Evolutionary conservation across 345 rosid genomes (phyloP).

Genomic region (Mallotus nudiflorus): DNA sequence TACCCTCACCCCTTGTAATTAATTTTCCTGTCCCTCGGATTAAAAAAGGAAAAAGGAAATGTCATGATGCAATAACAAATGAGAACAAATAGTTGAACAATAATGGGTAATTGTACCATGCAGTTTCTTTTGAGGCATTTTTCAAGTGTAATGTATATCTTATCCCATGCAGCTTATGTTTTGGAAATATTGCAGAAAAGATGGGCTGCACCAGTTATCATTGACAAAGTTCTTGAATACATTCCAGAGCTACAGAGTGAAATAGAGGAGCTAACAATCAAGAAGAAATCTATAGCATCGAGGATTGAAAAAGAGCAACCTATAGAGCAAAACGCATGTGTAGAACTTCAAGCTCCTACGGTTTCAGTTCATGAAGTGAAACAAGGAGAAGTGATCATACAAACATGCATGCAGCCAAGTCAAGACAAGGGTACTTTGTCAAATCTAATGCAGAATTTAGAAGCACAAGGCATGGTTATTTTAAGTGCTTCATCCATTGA

Average conservation of each 20-base stretch:
- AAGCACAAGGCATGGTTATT: constrained; percentile 28
- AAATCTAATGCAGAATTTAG: constrained; percentile 29
- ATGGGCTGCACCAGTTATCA: constrained; percentile 28
- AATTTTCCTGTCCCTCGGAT: too few species aligned
- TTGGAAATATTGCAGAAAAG: constrained; percentile 26
- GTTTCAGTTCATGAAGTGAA: constrained; percentile 32
- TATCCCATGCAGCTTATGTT: neutral
- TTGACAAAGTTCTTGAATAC: constrained; percentile 36
- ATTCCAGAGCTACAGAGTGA: constrained; percentile 38
- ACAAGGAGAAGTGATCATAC: constrained; percentile 32
- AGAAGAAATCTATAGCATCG: constrained; percentile 28
- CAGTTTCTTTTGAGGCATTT: neutral
- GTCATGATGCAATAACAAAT: too few species aligned
- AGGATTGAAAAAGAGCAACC: constrained; percentile 2
- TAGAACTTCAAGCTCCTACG: constrained; percentile 9
- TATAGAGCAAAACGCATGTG: neutral
- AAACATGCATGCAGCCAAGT: constrained; percentile 25
- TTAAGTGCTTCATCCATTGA: constrained; percentile 28
- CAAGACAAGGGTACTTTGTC: constrained; percentile 14
- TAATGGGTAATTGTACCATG: too few species aligned
- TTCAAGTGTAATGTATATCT: neutral
- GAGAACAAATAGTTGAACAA: too few species aligned
- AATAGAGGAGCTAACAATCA: constrained; percentile 26
- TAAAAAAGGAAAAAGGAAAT: too few species aligned
- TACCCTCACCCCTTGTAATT: too few species aligned